Base-by-base conservation (phyloP, 2,329 filamentous ascomycete species). In the Paramyrothecium roridum region DNA sequence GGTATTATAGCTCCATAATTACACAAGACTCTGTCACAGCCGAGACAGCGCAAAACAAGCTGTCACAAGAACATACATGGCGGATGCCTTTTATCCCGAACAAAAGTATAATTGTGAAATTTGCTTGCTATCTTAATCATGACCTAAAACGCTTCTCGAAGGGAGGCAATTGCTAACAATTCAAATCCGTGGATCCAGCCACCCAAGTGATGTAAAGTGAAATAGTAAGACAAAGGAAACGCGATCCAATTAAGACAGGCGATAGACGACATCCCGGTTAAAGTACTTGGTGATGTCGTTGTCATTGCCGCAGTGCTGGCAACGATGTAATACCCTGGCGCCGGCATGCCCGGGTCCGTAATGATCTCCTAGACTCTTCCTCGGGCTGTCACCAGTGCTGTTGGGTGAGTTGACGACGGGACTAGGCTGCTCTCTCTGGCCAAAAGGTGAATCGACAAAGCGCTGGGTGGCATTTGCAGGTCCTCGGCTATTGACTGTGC, bases 251-350 rank as follows among this genome's bases (percentile, higher is more conserved):
- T 33, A 50, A 4, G 49, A 51, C 2, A 51, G 30, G 10, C 49
- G 49, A 20, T 51, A 51, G 49, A 51, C 49, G 21, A 51, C 49
- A 40, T 51, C 49, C 30, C 40, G 40, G 49, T 30, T 51, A n/a
- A 51, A 51, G 21, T 51, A 51, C 17, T 19, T 37, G 16, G 49
- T 51, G n/a, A 51, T 51, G 30, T 51, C 49, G 21, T 51, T 51
- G 49, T 51, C 49, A 12, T 51, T 37, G 19, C 49, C 49, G 17
- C 49, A 51, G 30, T 51, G 49, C 33, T 37, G 23, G 19, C 49
- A 51, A n/a, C 49, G 30, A 20, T 51, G 49, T 11, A 51, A 33
- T n/a, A 51, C 49, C 19, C 20, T 51, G 8, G 49, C 49, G 19
- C 49, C 49, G 19, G 30, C 16, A 22, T 51, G 49, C 13, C 49